Percentiles rank a stretch among this genome's conserved stretches.
These are phyloP conservation scores for Dittrichia graveolens DNA, from an alignment of 129 eudicot species.

Conservation along the genomic window DNA sequence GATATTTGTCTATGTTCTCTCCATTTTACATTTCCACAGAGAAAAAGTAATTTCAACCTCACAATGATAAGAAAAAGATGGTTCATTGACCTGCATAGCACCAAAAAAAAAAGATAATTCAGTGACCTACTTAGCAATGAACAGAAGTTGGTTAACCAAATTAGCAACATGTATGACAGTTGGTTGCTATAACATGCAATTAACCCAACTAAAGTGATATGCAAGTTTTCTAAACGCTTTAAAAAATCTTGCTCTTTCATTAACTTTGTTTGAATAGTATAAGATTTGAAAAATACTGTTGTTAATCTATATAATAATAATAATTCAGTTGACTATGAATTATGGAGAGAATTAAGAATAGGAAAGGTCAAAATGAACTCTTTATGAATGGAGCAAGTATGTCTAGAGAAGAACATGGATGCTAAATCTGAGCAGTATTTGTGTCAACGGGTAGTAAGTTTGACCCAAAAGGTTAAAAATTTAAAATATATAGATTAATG, in stretches of 20 bases:
- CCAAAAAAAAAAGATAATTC: background rate
- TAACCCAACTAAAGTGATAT: background rate
- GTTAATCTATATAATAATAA: too few relatives aligned
- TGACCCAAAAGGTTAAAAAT: slow-evolving; percentile 7
- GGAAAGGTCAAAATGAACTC: background rate
- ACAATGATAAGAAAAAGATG: background rate
- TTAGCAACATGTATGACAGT: background rate
- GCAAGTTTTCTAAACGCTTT: background rate
- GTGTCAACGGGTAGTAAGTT: background rate
- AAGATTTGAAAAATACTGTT: background rate
- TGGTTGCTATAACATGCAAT: background rate
- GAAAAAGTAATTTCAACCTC: background rate
- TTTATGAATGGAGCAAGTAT: background rate
- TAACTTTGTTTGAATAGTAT: background rate
- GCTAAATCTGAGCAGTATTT: background rate
- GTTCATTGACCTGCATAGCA: background rate
- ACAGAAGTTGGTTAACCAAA: background rate
- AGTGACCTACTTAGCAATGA: background rate
- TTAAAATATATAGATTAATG: background rate
- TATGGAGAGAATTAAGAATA: background rate
- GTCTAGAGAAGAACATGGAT: too few relatives aligned
- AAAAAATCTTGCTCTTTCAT: background rate
- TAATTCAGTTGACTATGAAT: too few relatives aligned
- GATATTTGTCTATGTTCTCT: slow-evolving; percentile 1
- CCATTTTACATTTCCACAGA: slow-evolving; percentile 1